These are phyloP conservation scores for Neurospora sp. DNA, from an alignment of 2,329 filamentous ascomycete species.

Conservation along the genomic window DNA sequence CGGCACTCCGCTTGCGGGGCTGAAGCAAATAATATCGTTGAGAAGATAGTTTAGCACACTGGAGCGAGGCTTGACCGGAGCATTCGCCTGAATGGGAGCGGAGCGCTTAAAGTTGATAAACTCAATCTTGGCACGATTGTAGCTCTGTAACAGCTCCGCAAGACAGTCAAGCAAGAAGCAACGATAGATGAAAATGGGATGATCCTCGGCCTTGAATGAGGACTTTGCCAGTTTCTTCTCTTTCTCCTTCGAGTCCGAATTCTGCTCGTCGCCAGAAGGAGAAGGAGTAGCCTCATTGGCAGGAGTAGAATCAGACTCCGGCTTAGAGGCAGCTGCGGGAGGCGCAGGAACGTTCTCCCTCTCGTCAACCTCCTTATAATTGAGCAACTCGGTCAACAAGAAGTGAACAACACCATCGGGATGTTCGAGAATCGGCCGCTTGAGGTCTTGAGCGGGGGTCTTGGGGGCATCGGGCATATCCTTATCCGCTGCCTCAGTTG, in stretches of 20 bases:
- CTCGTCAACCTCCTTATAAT: conserved; percentile 87
- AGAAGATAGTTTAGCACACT: conserved; percentile 91
- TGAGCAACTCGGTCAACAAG: conserved; percentile 80
- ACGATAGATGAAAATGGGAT: conserved; percentile 92
- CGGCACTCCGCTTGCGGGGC: conserved; percentile 54
- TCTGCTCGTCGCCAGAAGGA: conserved; percentile 9
- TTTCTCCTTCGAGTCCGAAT: conserved; percentile 30
- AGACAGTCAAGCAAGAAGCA: conserved; percentile 92
- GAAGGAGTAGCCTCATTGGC: conserved; percentile 22
- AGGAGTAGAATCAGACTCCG: conserved; percentile 22
- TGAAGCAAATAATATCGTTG: conserved; percentile 57
- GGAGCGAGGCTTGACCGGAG: conserved; percentile 87
- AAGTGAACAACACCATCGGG: conserved; percentile 95
- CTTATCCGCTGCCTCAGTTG: conserved; percentile 49
- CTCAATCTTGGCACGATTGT: conserved; percentile 91
- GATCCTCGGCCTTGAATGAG: conserved; percentile 80
- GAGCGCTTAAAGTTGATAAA: conserved; percentile 99
- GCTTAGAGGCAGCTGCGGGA: conserved; percentile 29
- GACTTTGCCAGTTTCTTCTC: conserved; percentile 59
- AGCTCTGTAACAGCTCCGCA: conserved; percentile 80
- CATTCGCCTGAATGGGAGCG: conserved; percentile 69
- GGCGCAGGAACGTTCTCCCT: conserved; percentile 39
- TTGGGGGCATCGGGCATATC: conserved; percentile 58
- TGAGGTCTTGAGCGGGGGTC: conserved; percentile 49
- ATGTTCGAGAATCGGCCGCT: conserved; percentile 78